These are phyloP conservation scores for Aureobasidium sp. DNA, from an alignment of 2,329 filamentous ascomycete genomes.

Conservation along the genomic window DNA sequence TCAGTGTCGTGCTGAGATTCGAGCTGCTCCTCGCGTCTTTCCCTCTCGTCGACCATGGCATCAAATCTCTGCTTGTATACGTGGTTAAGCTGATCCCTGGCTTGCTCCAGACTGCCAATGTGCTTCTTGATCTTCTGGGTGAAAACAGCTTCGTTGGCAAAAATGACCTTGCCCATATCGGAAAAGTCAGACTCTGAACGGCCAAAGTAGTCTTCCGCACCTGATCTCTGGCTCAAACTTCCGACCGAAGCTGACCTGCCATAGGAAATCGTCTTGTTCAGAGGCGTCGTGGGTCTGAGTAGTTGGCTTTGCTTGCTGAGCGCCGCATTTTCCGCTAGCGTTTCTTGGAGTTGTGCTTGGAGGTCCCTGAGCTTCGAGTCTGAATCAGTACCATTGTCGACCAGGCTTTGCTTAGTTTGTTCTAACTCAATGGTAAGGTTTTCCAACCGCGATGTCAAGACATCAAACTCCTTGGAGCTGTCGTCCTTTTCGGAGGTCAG, in stretches of 20 bases:
- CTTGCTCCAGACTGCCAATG: conserved; percentile 29
- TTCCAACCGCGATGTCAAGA: conserved; percentile 7
- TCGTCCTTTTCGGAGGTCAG: conserved; percentile 15
- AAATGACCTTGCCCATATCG: conserved; percentile 30
- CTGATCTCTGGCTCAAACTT: not conserved
- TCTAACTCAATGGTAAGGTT: conserved; percentile 17
- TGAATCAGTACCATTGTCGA: conserved; percentile 13
- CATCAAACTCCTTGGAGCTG: conserved; percentile 13
- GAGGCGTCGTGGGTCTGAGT: conserved; percentile 14
- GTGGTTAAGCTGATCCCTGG: conserved; percentile 28
- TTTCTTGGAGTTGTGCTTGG: conserved; percentile 6
- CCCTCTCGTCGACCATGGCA: conserved; percentile 25
- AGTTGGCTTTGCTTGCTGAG: not conserved
- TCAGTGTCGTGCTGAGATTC: conserved; percentile 25
- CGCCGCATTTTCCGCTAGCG: conserved; percentile 15
- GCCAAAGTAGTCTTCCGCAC: not conserved
- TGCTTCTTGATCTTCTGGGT: conserved; percentile 31
- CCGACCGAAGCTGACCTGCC: not conserved
- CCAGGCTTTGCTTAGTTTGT: conserved; percentile 11
- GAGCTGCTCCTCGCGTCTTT: conserved; percentile 26
- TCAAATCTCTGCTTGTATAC: conserved; percentile 31
- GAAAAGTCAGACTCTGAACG: conserved; percentile 27
- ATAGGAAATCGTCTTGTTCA: not conserved
- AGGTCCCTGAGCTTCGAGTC: conserved; percentile 10
- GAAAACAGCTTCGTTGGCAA: conserved; percentile 30